Evolutionary conservation across 2,329 filamentous ascomycete genomes (phyloP), one percentile per base, ranked within the genome.

Genomic region (Exophiala dermatitidis): DNA sequence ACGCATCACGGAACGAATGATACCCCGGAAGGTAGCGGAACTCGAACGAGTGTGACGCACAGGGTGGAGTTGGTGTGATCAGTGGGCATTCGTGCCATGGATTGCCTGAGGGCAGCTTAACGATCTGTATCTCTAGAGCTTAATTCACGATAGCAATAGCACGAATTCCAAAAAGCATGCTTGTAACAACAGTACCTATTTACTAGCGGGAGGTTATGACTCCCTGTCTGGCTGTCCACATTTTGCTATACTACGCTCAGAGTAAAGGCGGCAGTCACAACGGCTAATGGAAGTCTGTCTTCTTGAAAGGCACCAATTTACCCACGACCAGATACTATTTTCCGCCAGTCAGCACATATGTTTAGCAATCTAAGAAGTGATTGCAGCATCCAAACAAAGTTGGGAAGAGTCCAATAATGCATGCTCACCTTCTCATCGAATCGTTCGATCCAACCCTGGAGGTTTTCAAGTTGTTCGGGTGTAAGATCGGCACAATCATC

Each of bases 361-460:
- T n/a, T 26, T 5, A 41, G 37, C n/a, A 41, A 10, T 34, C 10
- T 6, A 34, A 6, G 33, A 34, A 34, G 33, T 6, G 33, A 6
- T 6, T 34, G 29, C 32, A 38, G 19, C 19, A 19, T 19, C 19
- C 19, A 19, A 19, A 19, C 19, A 19, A 19, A 19, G 19, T 19
- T 19, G 19, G 19, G 19, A 19, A 19, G 19, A 19, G 19, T 19
- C 19, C 19, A 19, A 33, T 7, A 2, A 19, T 8, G 3, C 31
- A 33, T 19, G 49, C 59, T 54, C 49, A 64, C 62, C 62, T 98
- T 97, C 71, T 91, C 87, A 57, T 79, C 73, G 69, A 98, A 98
- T 61, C 90, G 79, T 74, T 94, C 89, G 75, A 96, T 90, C 93
- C 93, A 98, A 1, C 88, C 89, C 64, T 79, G 77, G 69, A 96